Percentiles rank a stretch among this genome's conserved stretches.
Evolutionary conservation across 345 rosid genomes (phyloP).

Genomic region (Mangifera indica): DNA sequence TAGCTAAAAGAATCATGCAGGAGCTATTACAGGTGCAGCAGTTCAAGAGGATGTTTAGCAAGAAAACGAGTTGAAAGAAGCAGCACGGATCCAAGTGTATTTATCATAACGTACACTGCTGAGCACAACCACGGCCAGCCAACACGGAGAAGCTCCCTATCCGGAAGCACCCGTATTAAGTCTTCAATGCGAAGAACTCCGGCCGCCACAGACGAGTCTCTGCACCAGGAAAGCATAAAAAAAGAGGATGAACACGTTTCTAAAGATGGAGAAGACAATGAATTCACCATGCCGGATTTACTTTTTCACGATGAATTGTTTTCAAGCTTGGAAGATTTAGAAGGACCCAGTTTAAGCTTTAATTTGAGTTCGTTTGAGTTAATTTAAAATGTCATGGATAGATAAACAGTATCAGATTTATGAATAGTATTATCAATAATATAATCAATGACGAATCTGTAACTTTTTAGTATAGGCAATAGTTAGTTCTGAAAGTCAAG

Average conservation of each 20-base stretch:
- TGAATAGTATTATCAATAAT: too few species aligned
- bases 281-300: slow-evolving; percentile 25
- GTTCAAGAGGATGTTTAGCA: slow-evolving; percentile 73
- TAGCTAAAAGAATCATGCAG: slow-evolving; percentile 31
- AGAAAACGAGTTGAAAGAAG: slow-evolving; percentile 77
- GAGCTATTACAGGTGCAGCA: slow-evolving; percentile 83
- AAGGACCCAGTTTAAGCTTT: slow-evolving; percentile 23
- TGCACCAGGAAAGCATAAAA: slow-evolving; percentile 19
- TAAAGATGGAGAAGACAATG: slow-evolving; percentile 16
- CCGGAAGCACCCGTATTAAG: slow-evolving; percentile 62
- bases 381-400: too few species aligned
- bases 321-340: slow-evolving; percentile 36
- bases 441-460: neutral
- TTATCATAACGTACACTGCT: slow-evolving; percentile 62
- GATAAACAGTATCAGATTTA: too few species aligned
- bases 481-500: slow-evolving; percentile 13
- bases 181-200: slow-evolving; percentile 23
- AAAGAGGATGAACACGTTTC: slow-evolving; percentile 20
- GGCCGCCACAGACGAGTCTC: slow-evolving; percentile 11
- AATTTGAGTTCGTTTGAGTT: too few species aligned
- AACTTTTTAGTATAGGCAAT: neutral
- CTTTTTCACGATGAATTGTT: slow-evolving; percentile 36
- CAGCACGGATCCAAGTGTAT: slow-evolving; percentile 46
- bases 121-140: slow-evolving; percentile 71
- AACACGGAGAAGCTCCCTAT: slow-evolving; percentile 60